These are phyloP conservation scores for Yamadazyma jaroonii DNA, from an alignment of 1,139 yeast genomes.

Conservation along the genomic window DNA sequence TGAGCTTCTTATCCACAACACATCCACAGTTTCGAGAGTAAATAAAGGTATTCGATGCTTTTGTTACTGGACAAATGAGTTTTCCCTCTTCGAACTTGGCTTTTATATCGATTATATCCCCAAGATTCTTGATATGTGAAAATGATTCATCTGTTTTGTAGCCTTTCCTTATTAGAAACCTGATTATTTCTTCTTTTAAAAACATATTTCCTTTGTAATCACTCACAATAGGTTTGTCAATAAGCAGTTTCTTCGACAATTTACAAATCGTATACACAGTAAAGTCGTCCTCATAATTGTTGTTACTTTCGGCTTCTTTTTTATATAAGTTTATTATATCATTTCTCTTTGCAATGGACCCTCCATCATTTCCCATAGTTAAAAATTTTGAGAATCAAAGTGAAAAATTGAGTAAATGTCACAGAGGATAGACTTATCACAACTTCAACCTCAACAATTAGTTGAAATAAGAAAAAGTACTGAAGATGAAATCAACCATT, in stretches of 20 bases:
- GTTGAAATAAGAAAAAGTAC: conserved; percentile 80
- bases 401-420: conserved; percentile 10
- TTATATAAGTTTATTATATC: conserved; percentile 35
- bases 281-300: conserved; percentile 27
- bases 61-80: conserved; percentile 51
- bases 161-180: conserved; percentile 44
- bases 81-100: conserved; percentile 25
- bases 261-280: conserved; percentile 21
- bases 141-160: conserved; percentile 15
- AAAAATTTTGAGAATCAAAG: background rate
- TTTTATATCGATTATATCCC: conserved; percentile 29
- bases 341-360: conserved; percentile 46
- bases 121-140: conserved; percentile 39
- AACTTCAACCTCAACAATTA: conserved; percentile 79
- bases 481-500: conserved; percentile 82
- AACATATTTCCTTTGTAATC: conserved; percentile 72
- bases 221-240: conserved; percentile 51
- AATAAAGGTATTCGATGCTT: conserved; percentile 24
- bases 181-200: conserved; percentile 65
- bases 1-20: conserved; percentile 25
- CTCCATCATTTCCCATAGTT: conserved; percentile 51
- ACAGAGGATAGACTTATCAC: conserved; percentile 53
- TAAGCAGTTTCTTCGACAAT: conserved; percentile 27
- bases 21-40: conserved; percentile 44
- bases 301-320: conserved; percentile 16